Conservation (phyloP, 345 rosid genomes). For the Hibiscus mutabilis region DNA sequence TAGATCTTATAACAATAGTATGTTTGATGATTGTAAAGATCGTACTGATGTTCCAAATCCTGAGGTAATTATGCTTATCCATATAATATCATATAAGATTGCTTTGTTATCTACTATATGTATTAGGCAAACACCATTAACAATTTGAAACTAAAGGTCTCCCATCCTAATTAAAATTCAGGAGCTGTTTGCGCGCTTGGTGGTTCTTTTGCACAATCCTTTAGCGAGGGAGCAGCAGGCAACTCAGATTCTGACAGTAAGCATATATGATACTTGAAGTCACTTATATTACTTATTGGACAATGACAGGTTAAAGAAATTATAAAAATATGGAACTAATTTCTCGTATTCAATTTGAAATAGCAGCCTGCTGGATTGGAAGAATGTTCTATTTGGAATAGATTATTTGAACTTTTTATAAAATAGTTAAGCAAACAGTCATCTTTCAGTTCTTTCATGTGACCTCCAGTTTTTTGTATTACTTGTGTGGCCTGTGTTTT, state of each 20-base stretch:
- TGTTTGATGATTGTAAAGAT: constrained; percentile 75
- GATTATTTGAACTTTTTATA: constrained; percentile 1
- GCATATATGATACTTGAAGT: constrained; percentile 18
- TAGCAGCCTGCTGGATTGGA: neutral
- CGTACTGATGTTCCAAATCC: constrained; percentile 82
- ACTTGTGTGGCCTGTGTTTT: neutral
- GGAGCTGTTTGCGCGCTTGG: constrained; percentile 91
- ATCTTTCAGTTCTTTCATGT: neutral
- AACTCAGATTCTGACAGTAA: constrained; percentile 82
- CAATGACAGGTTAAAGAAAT: neutral
- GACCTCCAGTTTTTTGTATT: neutral
- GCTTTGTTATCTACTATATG: constrained; percentile 2
- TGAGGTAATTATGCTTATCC: constrained; percentile 45
- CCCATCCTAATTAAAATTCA: constrained; percentile 24
- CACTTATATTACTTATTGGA: neutral
- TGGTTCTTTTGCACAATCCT: constrained; percentile 96
- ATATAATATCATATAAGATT: constrained; percentile 13
- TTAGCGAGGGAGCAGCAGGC: constrained; percentile 81
- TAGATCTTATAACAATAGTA: constrained; percentile 46
- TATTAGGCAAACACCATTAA: neutral
- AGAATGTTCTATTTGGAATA: neutral
- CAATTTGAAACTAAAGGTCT: constrained; percentile 8
- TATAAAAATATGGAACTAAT: too few relatives aligned
- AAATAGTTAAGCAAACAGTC: neutral
- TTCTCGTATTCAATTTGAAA: neutral